Evolutionary conservation across 2,329 filamentous ascomycete species (phyloP), one percentile per base, ranked within the genome.

Genomic region (Pseudonectria buxi): DNA sequence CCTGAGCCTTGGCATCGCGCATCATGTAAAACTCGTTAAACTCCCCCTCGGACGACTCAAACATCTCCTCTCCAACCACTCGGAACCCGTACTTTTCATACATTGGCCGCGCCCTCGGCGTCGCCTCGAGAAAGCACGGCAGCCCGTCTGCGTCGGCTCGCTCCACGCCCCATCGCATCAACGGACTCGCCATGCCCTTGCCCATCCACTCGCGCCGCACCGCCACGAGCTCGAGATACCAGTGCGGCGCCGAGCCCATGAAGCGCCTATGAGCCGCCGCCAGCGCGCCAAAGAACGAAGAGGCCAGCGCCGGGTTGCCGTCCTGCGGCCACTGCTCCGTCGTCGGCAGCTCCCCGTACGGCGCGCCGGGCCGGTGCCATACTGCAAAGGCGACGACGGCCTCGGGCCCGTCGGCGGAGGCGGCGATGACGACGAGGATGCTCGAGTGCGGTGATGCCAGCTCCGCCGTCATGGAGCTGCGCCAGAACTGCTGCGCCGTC

Each of bases 91-190:
- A 58, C 42, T 61, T 67, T 39, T 61, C 50, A 54, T 77, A 77
- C 13, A 74, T 35, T 1, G 56, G 58, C 38, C 57, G 63, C 3
- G 68, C 72, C 12, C 60, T 61, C 0, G 60, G 62, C 30, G 71
- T 73, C 7, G 71, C 67, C 39, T 76, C 71, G 2, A 77, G 51
- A 49, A 69, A 77, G 9, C 64, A 60, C 29, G 67, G 63, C 11
- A 58, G 43, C 0, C 62, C 57, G 2, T 59, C 62, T 5, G 51
- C 56, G 45, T 74, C 71, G 1, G 69, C 69, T 40, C 54, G 58
- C 16, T 61, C 51, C 6, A 67, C 39, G 0, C 72, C 73, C 68
- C 69, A 76, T 16, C 53, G 50, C 26, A 76, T 45, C 14, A 77
- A 35, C 22, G 54, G 50, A 11, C 57, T 58, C 0, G 63, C 69